Evolutionary conservation across 129 eudicot genomes (phyloP).

Genomic region (Ambrosia trifida): DNA sequence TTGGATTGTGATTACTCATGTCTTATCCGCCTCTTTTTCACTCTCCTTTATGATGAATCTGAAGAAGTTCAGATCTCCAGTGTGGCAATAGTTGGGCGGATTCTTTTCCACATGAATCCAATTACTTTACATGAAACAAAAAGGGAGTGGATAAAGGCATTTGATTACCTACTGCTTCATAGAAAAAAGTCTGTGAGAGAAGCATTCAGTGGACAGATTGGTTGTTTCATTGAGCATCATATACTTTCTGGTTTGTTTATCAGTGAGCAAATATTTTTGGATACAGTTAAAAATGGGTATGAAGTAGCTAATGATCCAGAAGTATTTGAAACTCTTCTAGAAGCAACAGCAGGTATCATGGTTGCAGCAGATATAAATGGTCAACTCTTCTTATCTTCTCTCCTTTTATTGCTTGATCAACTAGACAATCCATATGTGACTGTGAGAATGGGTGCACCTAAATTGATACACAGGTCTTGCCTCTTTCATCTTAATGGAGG

Average conservation of each 20-base stretch:
- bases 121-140: slow-evolving; percentile 48
- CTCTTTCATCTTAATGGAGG: slow-evolving; percentile 73
- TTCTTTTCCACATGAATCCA: slow-evolving; percentile 63
- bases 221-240: slow-evolving; percentile 64
- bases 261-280: slow-evolving; percentile 60
- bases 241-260: slow-evolving; percentile 56
- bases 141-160: slow-evolving; percentile 63
- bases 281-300: slow-evolving; percentile 66
- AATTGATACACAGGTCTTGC: slow-evolving; percentile 63
- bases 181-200: slow-evolving; percentile 67
- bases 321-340: slow-evolving; percentile 76
- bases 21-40: slow-evolving; percentile 63
- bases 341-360: slow-evolving; percentile 77
- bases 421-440: slow-evolving; percentile 69
- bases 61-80: slow-evolving; percentile 86
- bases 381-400: slow-evolving; percentile 70
- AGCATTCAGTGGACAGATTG: slow-evolving; percentile 67
- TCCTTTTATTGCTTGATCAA: slow-evolving; percentile 77
- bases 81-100: slow-evolving; percentile 54
- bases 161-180: slow-evolving; percentile 76
- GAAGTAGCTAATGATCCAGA: slow-evolving; percentile 72
- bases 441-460: slow-evolving; percentile 74
- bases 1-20: slow-evolving; percentile 43
- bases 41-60: slow-evolving; percentile 68
- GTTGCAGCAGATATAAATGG: slow-evolving; percentile 56